Conservation (phyloP, 495 filamentous ascomycete species). For the Penicillium waksmanii region DNA sequence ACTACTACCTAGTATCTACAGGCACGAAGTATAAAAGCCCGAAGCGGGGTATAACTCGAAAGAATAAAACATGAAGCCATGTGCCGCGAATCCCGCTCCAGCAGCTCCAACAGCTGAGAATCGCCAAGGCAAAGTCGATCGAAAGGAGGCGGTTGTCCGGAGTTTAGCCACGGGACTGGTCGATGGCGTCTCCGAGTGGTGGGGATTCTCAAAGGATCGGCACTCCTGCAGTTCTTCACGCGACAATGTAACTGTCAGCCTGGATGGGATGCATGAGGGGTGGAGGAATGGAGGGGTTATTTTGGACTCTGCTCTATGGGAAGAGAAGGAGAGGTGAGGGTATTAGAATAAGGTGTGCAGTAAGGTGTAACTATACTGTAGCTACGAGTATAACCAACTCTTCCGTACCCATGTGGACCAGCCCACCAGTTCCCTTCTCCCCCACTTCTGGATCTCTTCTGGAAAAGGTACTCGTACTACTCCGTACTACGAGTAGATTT, state of each 20-base stretch:
- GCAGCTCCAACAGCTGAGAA: background rate
- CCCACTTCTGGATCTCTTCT: background rate
- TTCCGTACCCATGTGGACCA: no score
- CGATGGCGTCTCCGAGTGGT: conserved; percentile 22
- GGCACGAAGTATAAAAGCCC: background rate
- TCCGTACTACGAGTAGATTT: background rate
- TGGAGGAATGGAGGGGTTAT: no score
- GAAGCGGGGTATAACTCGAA: conserved; percentile 2
- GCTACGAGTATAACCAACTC: no score
- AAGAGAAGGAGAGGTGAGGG: no score
- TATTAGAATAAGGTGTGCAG: no score
- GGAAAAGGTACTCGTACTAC: background rate
- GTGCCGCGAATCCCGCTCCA: background rate
- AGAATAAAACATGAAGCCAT: background rate
- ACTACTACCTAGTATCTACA: no score
- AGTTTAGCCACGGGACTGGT: conserved; percentile 2
- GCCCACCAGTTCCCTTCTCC: no score
- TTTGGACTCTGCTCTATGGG: no score
- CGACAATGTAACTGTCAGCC: conserved; percentile 15
- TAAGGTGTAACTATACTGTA: no score
- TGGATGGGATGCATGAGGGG: background rate
- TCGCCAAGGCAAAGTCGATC: conserved; percentile 2
- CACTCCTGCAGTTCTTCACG: conserved; percentile 26
- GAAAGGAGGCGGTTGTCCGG: conserved; percentile 13
- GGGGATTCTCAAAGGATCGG: conserved; percentile 26